Conservation (phyloP, 2,329 filamentous ascomycete species). For the Hirsutella thompsonii region DNA sequence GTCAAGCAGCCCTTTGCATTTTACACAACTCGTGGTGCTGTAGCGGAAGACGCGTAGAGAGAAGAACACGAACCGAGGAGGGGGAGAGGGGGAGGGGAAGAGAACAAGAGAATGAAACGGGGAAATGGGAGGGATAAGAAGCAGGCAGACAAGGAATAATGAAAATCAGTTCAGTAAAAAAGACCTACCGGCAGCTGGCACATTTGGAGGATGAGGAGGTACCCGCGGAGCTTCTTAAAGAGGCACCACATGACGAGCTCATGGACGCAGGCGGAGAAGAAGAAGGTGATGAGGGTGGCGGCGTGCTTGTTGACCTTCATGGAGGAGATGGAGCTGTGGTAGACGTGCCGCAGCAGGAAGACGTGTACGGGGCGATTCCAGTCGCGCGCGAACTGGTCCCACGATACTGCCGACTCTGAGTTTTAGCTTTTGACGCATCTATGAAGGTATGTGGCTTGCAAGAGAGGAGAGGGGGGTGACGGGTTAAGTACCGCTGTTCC, state of each 20-base stretch:
- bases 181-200: constrained; percentile 49
- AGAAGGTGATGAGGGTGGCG: constrained; percentile 65
- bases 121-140: no score
- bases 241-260: constrained; percentile 72
- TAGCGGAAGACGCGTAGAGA: no score
- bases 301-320: constrained; percentile 57
- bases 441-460: background rate
- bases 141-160: no score
- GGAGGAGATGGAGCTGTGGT: constrained; percentile 63
- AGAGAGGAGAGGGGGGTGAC: background rate
- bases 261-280: constrained; percentile 58
- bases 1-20: background rate
- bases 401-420: constrained; percentile 30
- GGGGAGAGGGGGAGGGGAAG: no score
- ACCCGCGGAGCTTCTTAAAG: constrained; percentile 66
- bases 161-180: no score
- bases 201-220: constrained; percentile 62
- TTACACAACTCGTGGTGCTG: no score
- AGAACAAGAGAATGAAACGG: no score
- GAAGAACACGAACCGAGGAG: no score
- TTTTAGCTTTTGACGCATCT: background rate
- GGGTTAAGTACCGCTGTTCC: constrained; percentile 37
- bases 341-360: constrained; percentile 67
- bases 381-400: constrained; percentile 68
- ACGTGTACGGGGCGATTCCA: constrained; percentile 71